Evolutionary conservation across 371 early-diverging fungal species (phyloP).

Genomic region (Mucor plumbeus): DNA sequence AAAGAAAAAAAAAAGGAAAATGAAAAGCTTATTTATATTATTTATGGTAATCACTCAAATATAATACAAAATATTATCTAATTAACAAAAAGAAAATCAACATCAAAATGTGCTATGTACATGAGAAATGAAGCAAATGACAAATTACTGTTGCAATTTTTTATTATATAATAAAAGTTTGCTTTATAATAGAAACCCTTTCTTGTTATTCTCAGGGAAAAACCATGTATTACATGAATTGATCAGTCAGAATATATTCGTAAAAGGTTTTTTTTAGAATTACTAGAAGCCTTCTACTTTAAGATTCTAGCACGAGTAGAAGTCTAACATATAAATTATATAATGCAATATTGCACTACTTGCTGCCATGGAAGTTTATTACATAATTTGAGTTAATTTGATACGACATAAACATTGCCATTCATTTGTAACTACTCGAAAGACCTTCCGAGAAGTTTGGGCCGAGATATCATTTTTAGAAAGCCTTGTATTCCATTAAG

Average conservation of each 20-base stretch:
- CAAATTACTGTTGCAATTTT: not conserved
- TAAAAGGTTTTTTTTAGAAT: not conserved
- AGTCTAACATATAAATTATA: not conserved
- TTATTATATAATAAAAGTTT: not conserved
- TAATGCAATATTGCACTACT: not conserved
- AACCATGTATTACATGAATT: not conserved
- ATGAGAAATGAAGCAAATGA: not conserved
- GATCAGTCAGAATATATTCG: not conserved
- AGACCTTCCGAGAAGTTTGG: not conserved
- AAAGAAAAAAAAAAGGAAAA: not conserved
- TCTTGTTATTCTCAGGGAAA: conserved; percentile 3
- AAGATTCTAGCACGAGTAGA: not conserved
- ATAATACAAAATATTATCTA: not conserved
- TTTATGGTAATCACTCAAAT: not conserved
- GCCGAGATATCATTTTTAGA: not conserved
- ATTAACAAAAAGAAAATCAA: no score
- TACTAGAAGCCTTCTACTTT: not conserved
- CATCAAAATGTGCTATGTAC: not conserved
- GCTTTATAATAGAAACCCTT: not conserved
- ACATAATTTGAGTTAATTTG: not conserved
- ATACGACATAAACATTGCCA: not conserved
- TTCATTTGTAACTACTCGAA: not conserved
- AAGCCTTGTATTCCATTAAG: not conserved
- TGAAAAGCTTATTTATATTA: not conserved
- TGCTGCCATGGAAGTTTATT: not conserved